phyloP scores from a whole-genome alignment of 1,284 basidiomycete genomes.

The Tilletiaria anomala region DNA sequence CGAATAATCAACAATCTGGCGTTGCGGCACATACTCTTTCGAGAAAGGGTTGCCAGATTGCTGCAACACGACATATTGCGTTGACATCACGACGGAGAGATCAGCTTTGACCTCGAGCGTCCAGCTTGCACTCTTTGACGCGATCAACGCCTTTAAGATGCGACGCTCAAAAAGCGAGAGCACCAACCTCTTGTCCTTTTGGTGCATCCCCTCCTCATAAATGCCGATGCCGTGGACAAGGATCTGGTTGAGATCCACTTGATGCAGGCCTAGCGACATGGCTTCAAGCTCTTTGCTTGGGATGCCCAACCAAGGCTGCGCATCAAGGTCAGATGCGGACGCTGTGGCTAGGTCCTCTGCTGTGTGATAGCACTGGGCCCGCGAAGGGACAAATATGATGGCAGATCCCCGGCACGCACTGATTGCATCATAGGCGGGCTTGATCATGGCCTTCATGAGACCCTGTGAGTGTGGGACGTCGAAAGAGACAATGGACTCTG shows the following conservation, averaged over 20 bases:
- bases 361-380: constrained; percentile 59
- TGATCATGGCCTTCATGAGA: constrained; percentile 80
- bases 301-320: constrained; percentile 53
- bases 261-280: constrained; percentile 51
- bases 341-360: constrained; percentile 76
- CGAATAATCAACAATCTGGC: constrained; percentile 55
- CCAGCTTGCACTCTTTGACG: constrained; percentile 72
- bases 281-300: constrained; percentile 52
- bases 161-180: constrained; percentile 72
- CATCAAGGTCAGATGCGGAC: constrained; percentile 58
- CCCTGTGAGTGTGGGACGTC: constrained; percentile 72
- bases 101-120: constrained; percentile 63
- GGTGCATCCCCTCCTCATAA: constrained; percentile 60
- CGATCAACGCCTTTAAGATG: constrained; percentile 65
- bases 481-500: constrained; percentile 60
- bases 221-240: constrained; percentile 80
- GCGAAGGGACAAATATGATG: constrained; percentile 82
- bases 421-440: constrained; percentile 57
- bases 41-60: too few species aligned
- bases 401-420: constrained; percentile 37
- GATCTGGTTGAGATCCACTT: constrained; percentile 56
- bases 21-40: constrained; percentile 21
- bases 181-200: constrained; percentile 58
- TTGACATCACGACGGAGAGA: constrained; percentile 77
- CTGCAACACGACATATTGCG: constrained; percentile 58